Evolutionary conservation across 345 rosid species (phyloP).

Genomic region (Moricandia moricandioides): DNA sequence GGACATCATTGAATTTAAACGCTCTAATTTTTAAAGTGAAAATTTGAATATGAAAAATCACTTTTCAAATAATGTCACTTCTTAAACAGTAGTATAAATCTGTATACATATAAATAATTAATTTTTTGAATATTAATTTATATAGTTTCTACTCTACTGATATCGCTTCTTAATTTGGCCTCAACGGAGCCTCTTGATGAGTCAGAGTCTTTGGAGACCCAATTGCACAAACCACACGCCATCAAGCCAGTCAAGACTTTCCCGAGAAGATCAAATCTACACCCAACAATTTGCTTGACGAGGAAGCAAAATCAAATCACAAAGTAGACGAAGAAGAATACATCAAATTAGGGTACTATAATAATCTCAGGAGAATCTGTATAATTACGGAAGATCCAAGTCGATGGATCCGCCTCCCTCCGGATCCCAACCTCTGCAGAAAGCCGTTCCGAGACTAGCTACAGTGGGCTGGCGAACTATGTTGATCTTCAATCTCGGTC

Average conservation of each 20-base stretch:
- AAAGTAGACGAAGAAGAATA: neutral
- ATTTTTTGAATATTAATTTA: too few relatives aligned
- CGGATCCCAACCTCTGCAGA: slow-evolving; percentile 35
- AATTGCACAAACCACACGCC: neutral
- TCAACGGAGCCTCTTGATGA: neutral
- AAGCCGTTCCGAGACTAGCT: slow-evolving; percentile 36
- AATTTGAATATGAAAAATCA: too few relatives aligned
- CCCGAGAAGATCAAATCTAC: slow-evolving; percentile 15
- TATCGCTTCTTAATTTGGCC: neutral
- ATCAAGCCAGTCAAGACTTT: neutral
- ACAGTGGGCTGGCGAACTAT: slow-evolving; percentile 60
- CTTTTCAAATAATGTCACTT: too few relatives aligned
- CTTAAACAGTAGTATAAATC: too few relatives aligned
- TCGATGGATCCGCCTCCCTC: slow-evolving; percentile 45
- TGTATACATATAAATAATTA: too few relatives aligned
- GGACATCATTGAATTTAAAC: too few relatives aligned
- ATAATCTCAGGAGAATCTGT: slow-evolving; percentile 4
- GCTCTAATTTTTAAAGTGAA: too few relatives aligned
- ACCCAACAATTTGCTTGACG: slow-evolving; percentile 10
- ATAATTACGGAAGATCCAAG: slow-evolving; percentile 22
- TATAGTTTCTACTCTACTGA: too few relatives aligned
- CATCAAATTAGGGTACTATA: slow-evolving; percentile 16
- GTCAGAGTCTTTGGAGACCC: slow-evolving; percentile 8
- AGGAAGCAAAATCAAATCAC: slow-evolving; percentile 10
- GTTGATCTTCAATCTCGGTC: slow-evolving; percentile 65